Conservation (phyloP, 108 stramenopile genomes). For the Skeletonema marinoi region DNA sequence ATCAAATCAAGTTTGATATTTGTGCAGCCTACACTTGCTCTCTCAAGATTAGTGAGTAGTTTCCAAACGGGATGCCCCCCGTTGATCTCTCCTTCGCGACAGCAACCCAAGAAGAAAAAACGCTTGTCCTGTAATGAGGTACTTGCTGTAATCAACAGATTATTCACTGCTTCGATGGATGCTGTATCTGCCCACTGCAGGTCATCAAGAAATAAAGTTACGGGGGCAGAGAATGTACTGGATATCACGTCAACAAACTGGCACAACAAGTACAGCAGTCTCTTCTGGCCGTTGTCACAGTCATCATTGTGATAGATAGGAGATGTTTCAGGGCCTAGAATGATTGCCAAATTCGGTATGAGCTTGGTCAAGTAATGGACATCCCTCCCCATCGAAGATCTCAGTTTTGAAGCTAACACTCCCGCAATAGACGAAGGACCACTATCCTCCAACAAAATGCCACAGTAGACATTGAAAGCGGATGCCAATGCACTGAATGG, state of each 20-base stretch:
- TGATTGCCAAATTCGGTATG: too few species aligned
- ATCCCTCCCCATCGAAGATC: too few species aligned
- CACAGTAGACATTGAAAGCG: too few species aligned
- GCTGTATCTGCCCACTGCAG: constrained; percentile 9
- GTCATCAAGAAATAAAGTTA: background rate
- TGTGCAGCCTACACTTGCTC: background rate
- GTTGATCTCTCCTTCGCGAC: constrained; percentile 1
- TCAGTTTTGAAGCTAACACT: too few species aligned
- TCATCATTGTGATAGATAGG: background rate
- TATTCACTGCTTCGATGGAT: constrained; percentile 12
- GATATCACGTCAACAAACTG: constrained; percentile 21
- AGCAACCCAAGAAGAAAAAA: background rate
- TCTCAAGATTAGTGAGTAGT: background rate
- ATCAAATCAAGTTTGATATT: constrained; percentile 8
- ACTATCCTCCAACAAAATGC: too few species aligned
- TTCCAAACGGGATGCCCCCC: constrained; percentile 12
- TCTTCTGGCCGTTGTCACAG: constrained; percentile 8
- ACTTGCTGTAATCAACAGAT: background rate
- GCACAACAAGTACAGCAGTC: constrained; percentile 24
- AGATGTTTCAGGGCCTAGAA: too few species aligned
- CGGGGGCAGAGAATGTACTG: background rate
- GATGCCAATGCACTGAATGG: too few species aligned
- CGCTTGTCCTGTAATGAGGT: background rate
- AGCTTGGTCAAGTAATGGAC: too few species aligned
- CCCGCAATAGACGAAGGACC: too few species aligned